Evolutionary conservation across 1,284 basidiomycete genomes (phyloP), one percentile per base, ranked within the genome.

Genomic region (Rhodotorula sp.): DNA sequence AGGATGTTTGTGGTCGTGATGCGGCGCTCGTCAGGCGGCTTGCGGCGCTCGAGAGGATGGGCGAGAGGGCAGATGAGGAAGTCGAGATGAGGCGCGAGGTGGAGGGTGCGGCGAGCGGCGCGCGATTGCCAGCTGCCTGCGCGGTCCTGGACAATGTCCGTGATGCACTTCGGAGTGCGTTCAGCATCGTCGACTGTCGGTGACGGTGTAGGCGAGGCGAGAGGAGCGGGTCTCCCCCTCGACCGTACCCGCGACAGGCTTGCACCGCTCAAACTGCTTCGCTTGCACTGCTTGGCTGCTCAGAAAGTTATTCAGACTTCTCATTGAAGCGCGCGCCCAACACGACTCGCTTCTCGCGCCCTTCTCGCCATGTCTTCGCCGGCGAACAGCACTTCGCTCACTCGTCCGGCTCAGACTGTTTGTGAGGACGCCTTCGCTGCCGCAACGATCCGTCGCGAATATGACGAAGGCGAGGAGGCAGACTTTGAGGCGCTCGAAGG

Each of bases 401-500:
- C 37, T 8, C 2, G n/a, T 15, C 55, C 44, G n/a, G 55, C 37
- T 26, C 55, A n/a, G 34, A 13, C 37, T 44, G 55, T 37, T n/a
- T 7, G 9, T 3, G 40, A 44, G 40, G 28, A 26, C 22, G 34
- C 5, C 31, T 30, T 50, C n/a, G 37, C 53, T 20, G 8, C 15
- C 13, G 48, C 26, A 3, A 20, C 3, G 10, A 26, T 59, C 5
- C 37, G 22, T 15, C 31, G 31, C 28, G 18, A 58, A 8, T n/a
- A 34, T 20, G 31, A 31, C 34, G 16, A 51, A 10, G 56, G 22
- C 10, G 13, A 13, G 4, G 20, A 30, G 13, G 28, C 40, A 5
- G 63, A 58, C 50, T 40, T 54, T 7, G 30, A 59, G 24, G 24
- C 37, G 40, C 64, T 65, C 44, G 57, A 65, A 47, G 57, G 64